Conservation (phyloP, 2,329 filamentous ascomycete species). For the Drechslera avenae region DNA sequence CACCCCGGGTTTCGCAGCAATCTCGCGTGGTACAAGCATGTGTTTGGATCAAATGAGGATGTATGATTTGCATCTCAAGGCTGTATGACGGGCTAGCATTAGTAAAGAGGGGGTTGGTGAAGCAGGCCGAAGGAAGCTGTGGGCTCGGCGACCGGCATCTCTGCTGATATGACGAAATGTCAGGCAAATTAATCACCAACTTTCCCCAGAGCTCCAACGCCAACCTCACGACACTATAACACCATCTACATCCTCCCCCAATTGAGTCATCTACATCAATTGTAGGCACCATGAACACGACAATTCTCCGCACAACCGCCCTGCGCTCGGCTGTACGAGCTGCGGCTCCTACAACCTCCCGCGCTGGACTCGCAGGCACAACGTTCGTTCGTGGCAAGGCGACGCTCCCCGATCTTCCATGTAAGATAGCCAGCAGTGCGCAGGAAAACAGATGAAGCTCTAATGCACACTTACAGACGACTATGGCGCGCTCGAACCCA, state of each 20-base stretch:
- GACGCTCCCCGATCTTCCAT: conserved; percentile 86
- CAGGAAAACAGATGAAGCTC: neutral
- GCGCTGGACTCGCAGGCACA: conserved; percentile 70
- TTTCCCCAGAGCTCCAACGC: conserved; percentile 8
- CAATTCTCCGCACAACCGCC: conserved; percentile 73
- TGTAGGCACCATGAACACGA: conserved; percentile 68
- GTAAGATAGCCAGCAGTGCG: conserved; percentile 53
- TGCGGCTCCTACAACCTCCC: conserved; percentile 64
- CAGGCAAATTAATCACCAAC: conserved; percentile 19
- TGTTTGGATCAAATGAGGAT: neutral
- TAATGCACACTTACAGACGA: conserved; percentile 67
- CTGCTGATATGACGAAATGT: conserved; percentile 35
- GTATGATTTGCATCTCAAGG: neutral
- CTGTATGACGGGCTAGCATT: conserved; percentile 14
- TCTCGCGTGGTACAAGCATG: too few relatives aligned
- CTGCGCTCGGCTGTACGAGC: conserved; percentile 75
- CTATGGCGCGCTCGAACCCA: conserved; percentile 89
- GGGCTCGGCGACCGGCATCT: conserved; percentile 25
- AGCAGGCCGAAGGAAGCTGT: conserved; percentile 19
- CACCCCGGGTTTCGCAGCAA: too few relatives aligned
- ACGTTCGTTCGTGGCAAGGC: conserved; percentile 86
- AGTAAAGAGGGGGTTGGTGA: conserved; percentile 10
- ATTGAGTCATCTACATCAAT: conserved; percentile 29
- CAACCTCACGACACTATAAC: conserved; percentile 6
- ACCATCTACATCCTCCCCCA: conserved; percentile 18